Conservation (phyloP, 352 stramenopile species). For the Phytophthora ramorum region DNA sequence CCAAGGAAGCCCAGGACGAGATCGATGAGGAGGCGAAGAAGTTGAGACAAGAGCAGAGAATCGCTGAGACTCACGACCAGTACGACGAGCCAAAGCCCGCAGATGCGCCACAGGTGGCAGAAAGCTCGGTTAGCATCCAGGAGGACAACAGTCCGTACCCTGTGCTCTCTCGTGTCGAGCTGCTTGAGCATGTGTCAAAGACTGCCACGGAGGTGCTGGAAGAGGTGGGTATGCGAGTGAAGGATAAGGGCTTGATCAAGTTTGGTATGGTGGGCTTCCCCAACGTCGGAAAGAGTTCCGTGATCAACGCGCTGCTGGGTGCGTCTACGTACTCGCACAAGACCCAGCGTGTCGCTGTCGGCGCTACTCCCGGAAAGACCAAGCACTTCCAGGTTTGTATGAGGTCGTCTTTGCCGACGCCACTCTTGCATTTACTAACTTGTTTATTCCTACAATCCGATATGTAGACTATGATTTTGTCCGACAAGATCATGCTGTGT, state of each 20-base stretch:
- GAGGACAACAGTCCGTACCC: slow-evolving; percentile 48
- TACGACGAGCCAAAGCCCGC: slow-evolving; percentile 43
- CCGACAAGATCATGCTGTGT: slow-evolving; percentile 98
- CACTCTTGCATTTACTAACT: slow-evolving; percentile 1
- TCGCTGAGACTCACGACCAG: slow-evolving; percentile 42
- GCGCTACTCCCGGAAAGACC: slow-evolving; percentile 98
- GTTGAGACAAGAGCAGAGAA: slow-evolving; percentile 50
- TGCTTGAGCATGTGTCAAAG: slow-evolving; percentile 73
- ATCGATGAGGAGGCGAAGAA: slow-evolving; percentile 86
- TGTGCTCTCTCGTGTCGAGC: slow-evolving; percentile 74
- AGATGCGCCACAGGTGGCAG: slow-evolving; percentile 7
- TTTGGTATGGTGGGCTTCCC: slow-evolving; percentile 99
- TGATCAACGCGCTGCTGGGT: slow-evolving; percentile 99
- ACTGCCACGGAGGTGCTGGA: slow-evolving; percentile 64
- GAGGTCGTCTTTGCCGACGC: not conserved
- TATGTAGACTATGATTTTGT: slow-evolving; percentile 94
- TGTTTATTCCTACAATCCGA: slow-evolving; percentile 1
- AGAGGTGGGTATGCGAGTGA: slow-evolving; percentile 69
- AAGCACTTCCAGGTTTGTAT: slow-evolving; percentile 98
- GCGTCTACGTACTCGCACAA: slow-evolving; percentile 96
- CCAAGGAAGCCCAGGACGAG: slow-evolving; percentile 94
- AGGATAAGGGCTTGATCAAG: slow-evolving; percentile 88
- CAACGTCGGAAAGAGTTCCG: slow-evolving; percentile 99
- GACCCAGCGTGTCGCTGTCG: slow-evolving; percentile 96
- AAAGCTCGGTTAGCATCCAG: not conserved